phyloP scores from a whole-genome alignment of 1,139 yeast genomes.

The Debaryomyces coudertii region DNA sequence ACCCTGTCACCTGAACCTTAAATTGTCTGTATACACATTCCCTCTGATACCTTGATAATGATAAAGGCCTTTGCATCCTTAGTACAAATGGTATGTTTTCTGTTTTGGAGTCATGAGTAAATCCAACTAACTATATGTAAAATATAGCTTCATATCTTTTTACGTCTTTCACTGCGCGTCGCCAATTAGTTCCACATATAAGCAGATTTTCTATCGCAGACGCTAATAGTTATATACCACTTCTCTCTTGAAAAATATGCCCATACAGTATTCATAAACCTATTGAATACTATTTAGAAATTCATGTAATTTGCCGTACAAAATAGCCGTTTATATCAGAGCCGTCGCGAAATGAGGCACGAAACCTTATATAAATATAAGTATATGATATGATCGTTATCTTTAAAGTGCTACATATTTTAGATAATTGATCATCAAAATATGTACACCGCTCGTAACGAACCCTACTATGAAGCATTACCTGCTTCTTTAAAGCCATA shows the following conservation, averaged over 20 bases:
- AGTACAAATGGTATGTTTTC: too few relatives aligned
- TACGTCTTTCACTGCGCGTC: too few relatives aligned
- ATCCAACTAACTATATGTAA: too few relatives aligned
- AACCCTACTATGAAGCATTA: slow-evolving; percentile 45
- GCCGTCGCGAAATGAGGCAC: slow-evolving; percentile 6
- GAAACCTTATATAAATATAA: not conserved
- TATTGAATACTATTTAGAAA: not conserved
- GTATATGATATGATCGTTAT: not conserved
- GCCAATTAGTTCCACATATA: too few relatives aligned
- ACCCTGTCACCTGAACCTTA: too few relatives aligned
- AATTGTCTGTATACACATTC: too few relatives aligned
- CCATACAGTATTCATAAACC: not conserved
- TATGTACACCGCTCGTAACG: slow-evolving; percentile 9
- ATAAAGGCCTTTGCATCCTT: too few relatives aligned
- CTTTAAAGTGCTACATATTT: not conserved
- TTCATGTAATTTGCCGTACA: not conserved
- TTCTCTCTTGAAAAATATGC: not conserved
- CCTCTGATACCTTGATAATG: too few relatives aligned
- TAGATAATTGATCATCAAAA: not conserved
- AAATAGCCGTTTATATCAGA: not conserved
- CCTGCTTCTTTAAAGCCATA: slow-evolving; percentile 46
- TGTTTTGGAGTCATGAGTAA: too few relatives aligned
- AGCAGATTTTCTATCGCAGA: not conserved
- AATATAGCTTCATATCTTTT: too few relatives aligned
- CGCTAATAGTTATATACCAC: not conserved